These are phyloP conservation scores for Moringa oleifera DNA, from an alignment of 345 rosid species.

Conservation along the genomic window DNA sequence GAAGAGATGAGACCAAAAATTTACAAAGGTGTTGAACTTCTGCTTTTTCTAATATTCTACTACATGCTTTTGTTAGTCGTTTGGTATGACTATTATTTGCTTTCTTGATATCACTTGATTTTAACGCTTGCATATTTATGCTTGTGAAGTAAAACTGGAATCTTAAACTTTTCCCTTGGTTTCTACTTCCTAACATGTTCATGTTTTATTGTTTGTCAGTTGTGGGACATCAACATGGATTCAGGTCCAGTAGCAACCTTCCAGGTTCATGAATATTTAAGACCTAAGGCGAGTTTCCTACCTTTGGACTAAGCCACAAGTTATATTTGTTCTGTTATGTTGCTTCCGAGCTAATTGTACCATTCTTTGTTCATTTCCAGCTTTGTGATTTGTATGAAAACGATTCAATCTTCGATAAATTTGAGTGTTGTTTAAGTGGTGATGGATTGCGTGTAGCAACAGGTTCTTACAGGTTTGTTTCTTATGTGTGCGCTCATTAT, in stretches of 20 bases:
- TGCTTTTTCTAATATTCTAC: not conserved
- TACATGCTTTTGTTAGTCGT: not conserved
- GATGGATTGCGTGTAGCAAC: constrained; percentile 91
- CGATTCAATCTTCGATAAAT: constrained; percentile 97
- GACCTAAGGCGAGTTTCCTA: constrained; percentile 64
- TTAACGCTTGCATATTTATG: too few species aligned
- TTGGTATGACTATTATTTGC: too few species aligned
- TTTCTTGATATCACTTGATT: not conserved
- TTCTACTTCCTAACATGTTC: not conserved
- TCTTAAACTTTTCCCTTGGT: not conserved
- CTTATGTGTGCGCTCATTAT: constrained; percentile 8
- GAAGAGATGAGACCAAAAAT: too few species aligned
- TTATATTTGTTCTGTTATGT: not conserved
- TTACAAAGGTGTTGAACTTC: not conserved
- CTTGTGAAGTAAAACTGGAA: too few species aligned
- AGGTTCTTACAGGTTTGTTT: constrained; percentile 89
- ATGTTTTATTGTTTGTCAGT: constrained; percentile 22
- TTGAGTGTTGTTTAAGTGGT: constrained; percentile 95
- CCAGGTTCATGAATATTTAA: constrained; percentile 90
- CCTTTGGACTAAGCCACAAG: not conserved
- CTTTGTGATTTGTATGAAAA: constrained; percentile 97
- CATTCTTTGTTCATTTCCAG: constrained; percentile 35
- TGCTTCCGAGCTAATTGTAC: not conserved
- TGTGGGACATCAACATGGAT: constrained; percentile 99
- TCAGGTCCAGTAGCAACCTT: constrained; percentile 90